Evolutionary conservation across 2,329 filamentous ascomycete species (phyloP).

Genomic region (Amylocarpus encephaloides): DNA sequence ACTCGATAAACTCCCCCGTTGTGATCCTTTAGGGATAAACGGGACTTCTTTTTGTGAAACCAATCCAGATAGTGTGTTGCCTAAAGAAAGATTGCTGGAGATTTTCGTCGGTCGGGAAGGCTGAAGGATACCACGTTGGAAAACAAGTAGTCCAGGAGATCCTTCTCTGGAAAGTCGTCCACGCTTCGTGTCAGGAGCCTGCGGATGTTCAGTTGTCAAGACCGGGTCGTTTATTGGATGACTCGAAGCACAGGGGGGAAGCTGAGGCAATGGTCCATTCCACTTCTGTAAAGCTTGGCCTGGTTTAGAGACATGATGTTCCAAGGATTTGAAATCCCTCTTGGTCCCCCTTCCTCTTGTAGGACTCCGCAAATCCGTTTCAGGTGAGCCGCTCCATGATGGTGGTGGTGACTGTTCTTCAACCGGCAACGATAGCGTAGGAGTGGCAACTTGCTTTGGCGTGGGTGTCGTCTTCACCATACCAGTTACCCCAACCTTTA

Average conservation of each 20-base stretch:
- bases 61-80: not conserved
- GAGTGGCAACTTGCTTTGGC: not conserved
- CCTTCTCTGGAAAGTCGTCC: not conserved
- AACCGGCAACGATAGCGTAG: not conserved
- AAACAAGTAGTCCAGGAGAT: conserved; percentile 4
- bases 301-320: not conserved
- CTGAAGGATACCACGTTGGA: conserved; percentile 4
- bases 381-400: not conserved
- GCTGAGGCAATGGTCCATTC: not conserved
- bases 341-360: not conserved
- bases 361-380: not conserved
- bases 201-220: no score
- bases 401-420: not conserved
- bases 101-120: not conserved
- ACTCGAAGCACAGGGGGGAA: not conserved
- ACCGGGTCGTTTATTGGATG: no score
- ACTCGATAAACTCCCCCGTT: not conserved
- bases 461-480: conserved; percentile 5
- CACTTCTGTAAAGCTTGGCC: not conserved
- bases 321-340: not conserved
- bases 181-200: not conserved
- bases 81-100: conserved; percentile 1
- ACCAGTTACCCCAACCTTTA: conserved; percentile 17
- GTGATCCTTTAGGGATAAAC: not conserved
- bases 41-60: not conserved